phyloP scores from a whole-genome alignment of 345 rosid species.

The Odontarrhena argentea region DNA sequence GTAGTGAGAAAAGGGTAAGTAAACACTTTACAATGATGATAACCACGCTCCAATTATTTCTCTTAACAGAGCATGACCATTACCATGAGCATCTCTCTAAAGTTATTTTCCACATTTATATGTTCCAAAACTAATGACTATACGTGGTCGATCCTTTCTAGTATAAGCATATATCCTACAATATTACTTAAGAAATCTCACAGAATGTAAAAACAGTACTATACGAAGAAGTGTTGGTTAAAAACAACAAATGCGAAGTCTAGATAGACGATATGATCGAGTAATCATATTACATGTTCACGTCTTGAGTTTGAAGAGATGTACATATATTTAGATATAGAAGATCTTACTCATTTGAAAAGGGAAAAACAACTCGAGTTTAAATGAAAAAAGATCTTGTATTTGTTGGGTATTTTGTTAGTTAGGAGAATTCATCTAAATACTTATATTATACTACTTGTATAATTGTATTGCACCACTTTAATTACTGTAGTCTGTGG shows the following conservation, averaged over 20 bases:
- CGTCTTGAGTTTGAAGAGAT: too few relatives aligned
- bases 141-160: conserved; percentile 23
- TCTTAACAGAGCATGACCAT: conserved; percentile 19
- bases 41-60: conserved; percentile 45
- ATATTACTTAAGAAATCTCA: not conserved
- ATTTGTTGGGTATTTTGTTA: not conserved
- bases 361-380: too few relatives aligned
- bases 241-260: too few relatives aligned
- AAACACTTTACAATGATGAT: conserved; percentile 44
- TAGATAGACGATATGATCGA: too few relatives aligned
- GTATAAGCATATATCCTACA: conserved; percentile 24
- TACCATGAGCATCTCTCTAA: conserved; percentile 25
- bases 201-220: not conserved
- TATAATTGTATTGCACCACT: not conserved
- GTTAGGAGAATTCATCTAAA: not conserved
- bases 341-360: too few relatives aligned
- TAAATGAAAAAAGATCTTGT: not conserved
- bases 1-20: conserved; percentile 41
- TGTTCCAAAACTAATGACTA: conserved; percentile 5
- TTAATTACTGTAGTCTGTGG: not conserved
- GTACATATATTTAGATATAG: too few relatives aligned
- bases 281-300: too few relatives aligned
- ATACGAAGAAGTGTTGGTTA: not conserved
- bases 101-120: conserved; percentile 36
- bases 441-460: not conserved